Base-by-base conservation (phyloP, 495 filamentous ascomycete genomes). In the Extremus antarcticus region DNA sequence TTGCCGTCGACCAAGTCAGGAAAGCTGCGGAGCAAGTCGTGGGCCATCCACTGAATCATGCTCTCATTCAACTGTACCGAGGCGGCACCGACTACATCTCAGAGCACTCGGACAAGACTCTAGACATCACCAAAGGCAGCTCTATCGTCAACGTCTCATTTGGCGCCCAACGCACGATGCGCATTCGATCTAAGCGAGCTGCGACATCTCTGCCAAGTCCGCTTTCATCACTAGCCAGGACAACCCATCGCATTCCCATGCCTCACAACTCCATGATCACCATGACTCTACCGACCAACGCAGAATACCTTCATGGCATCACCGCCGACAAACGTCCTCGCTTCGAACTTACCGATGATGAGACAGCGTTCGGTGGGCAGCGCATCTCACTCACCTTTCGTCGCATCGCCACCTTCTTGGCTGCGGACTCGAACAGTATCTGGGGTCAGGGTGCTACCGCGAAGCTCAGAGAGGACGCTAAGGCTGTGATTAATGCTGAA, bases 41-140 rank as follows among this genome's bases (percentile, higher is more conserved):
- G 3, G 79, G 85, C 4, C 94, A 97, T 64, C 76, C 85, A 4
- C 71, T 97, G 16, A 98, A 98, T 65, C 92, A 98, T 63, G 89
- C 85, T 10, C 75, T 98, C 15, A 91, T 97, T 32, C 92, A 98
- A 65, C 78, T 90, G 41, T 98, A 98, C 63, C 90, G 92, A 10
- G 76, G 79, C 60, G 90, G 94, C 19, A 77, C 83, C n/a, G 92
- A 98, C 67, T 85, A 87, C 60, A 99, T 99, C 56, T 94, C 89
- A 9, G 94, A 99, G 64, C 92, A 99, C 66, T 89, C 86, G 25
- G 92, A 99, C 64, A 99, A 99, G 71, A 95, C 91, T 0, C 70
- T 99, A 4, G 92, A 99, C 60, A 94, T 99, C 51, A 83, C 79
- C 32, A 81, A 77, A 41, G 83, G 78, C 13, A 90, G 82, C 13